Conservation (phyloP, 2,329 filamentous ascomycete genomes). For the Ophiostoma quercus region DNA sequence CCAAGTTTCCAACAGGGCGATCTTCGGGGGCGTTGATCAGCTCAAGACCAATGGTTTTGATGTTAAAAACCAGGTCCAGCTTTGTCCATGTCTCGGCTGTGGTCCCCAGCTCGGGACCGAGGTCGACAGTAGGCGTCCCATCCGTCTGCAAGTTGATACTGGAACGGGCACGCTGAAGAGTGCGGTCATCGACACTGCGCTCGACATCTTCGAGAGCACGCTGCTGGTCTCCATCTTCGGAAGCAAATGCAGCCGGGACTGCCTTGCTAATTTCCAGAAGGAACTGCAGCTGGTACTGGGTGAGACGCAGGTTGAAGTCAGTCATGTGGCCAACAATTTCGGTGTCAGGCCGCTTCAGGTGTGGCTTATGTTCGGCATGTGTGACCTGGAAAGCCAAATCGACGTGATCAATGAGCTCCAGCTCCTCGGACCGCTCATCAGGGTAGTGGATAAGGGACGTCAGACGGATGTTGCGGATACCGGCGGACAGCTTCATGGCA, state of each 20-base stretch:
- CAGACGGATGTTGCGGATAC: conserved; percentile 84
- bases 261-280: conserved; percentile 80
- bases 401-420: conserved; percentile 96
- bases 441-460: conserved; percentile 85
- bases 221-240: conserved; percentile 54
- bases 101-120: conserved; percentile 65
- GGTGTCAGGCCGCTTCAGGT: conserved; percentile 75
- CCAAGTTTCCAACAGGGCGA: conserved; percentile 71
- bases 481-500: conserved; percentile 84
- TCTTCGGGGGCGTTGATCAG: conserved; percentile 71
- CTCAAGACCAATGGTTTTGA: conserved; percentile 82
- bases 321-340: conserved; percentile 91
- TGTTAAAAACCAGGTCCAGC: conserved; percentile 84
- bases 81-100: conserved; percentile 78
- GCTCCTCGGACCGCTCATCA: conserved; percentile 67
- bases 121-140: conserved; percentile 37
- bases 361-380: conserved; percentile 77
- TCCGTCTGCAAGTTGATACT: conserved; percentile 30
- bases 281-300: conserved; percentile 86
- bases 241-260: conserved; percentile 77
- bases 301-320: conserved; percentile 82
- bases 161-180: conserved; percentile 46
- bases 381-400: conserved; percentile 90
- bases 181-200: conserved; percentile 62
- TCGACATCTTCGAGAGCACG: conserved; percentile 64